Conservation (phyloP, 202 grass and related monocot genomes). For the Miscanthus sacchariflorus region DNA sequence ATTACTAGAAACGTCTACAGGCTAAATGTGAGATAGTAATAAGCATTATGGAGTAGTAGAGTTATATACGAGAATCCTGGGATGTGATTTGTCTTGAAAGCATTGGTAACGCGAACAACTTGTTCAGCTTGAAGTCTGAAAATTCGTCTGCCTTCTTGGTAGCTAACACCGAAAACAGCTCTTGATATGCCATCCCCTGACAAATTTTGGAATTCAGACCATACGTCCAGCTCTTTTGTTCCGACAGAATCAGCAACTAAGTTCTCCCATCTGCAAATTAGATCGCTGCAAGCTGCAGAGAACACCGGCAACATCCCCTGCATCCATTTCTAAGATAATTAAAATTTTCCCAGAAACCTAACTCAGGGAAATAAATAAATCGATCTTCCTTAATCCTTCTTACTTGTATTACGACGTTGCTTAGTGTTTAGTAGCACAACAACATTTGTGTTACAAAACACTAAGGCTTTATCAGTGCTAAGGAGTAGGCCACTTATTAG, state of each 20-base stretch:
- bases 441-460: neutral
- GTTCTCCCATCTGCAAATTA: constrained; percentile 65
- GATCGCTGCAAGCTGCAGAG: constrained; percentile 55
- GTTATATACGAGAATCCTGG: constrained; percentile 65
- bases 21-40: neutral
- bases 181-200: constrained; percentile 79
- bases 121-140: constrained; percentile 69
- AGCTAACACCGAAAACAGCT: constrained; percentile 66
- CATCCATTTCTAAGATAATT: constrained; percentile 32
- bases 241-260: constrained; percentile 20
- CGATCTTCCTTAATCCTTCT: neutral
- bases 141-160: constrained; percentile 63
- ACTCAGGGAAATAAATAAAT: neutral
- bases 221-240: constrained; percentile 51
- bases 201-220: constrained; percentile 72
- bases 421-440: neutral
- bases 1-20: neutral
- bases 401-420: neutral
- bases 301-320: constrained; percentile 72
- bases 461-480: neutral
- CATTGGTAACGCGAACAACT: constrained; percentile 45
- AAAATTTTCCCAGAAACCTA: neutral
- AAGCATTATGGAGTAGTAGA: neutral
- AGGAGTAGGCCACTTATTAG: neutral
- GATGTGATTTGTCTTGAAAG: constrained; percentile 54